A percentile compares a stretch with the other conserved stretches of the same genome.
phyloP scores from a whole-genome alignment of 805 yeast genomes.

The Metschnikowia matae region DNA sequence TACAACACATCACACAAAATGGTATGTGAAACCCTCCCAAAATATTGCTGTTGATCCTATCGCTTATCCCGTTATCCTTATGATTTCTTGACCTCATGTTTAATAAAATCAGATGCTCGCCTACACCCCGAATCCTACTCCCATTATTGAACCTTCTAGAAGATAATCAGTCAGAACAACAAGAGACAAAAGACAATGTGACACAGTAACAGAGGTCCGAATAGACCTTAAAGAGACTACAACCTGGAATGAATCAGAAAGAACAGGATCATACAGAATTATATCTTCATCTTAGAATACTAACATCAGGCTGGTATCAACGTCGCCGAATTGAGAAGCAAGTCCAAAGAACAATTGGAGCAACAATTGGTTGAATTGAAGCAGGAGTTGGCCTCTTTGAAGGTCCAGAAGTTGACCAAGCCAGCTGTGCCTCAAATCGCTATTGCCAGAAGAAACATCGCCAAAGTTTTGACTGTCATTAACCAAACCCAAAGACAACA shows the following conservation, averaged over 20 bases:
- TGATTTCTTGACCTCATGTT: no score
- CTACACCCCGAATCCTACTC: no score
- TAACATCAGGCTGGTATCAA: constrained; percentile 75
- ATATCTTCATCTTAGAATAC: constrained; percentile 11
- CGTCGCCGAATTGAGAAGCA: constrained; percentile 94
- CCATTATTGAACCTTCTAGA: no score
- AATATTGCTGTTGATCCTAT: neutral
- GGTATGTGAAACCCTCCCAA: constrained; percentile 14
- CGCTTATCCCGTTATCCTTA: no score
- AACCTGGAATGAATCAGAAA: no score
- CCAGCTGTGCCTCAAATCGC: constrained; percentile 94
- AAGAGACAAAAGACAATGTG: no score
- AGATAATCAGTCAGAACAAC: no score
- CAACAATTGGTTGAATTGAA: constrained; percentile 91
- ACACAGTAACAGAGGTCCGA: no score
- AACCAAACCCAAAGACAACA: constrained; percentile 94
- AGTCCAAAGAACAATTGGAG: constrained; percentile 96
- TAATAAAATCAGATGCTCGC: no score
- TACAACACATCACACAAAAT: constrained; percentile 19
- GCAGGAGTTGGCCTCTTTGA: constrained; percentile 92
- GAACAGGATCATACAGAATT: neutral
- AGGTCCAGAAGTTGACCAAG: constrained; percentile 91
- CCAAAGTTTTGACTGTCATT: constrained; percentile 95
- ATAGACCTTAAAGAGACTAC: no score
- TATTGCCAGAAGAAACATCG: constrained; percentile 97